Conservation (phyloP, 2,329 filamentous ascomycete species). For the Aspergillus persii region DNA sequence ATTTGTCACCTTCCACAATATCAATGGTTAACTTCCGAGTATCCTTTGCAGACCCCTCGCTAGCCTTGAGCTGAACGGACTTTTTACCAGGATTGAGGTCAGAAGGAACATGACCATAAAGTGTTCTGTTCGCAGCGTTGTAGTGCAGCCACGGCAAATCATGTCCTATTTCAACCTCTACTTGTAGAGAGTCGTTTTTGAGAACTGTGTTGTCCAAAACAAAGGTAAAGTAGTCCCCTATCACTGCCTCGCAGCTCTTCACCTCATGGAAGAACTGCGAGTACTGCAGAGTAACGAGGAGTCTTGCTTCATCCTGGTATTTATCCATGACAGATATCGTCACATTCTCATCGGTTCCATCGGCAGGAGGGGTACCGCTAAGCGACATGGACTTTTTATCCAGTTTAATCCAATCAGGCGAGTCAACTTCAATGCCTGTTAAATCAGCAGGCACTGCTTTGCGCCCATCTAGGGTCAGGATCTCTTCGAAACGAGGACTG, state of each 20-base stretch:
- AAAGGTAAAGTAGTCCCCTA: conserved; percentile 51
- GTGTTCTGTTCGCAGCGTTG: conserved; percentile 42
- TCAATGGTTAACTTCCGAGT: conserved; percentile 47
- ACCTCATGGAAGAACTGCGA: conserved; percentile 46
- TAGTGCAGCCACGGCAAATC: conserved; percentile 52
- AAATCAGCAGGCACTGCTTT: conserved; percentile 52
- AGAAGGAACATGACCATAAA: conserved; percentile 51
- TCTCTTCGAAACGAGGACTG: conserved; percentile 52
- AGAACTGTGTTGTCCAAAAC: conserved; percentile 47
- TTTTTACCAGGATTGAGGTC: conserved; percentile 39
- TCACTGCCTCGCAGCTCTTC: conserved; percentile 47
- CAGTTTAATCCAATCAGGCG: conserved; percentile 69
- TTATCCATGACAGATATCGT: conserved; percentile 59
- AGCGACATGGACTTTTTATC: conserved; percentile 62
- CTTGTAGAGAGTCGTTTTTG: conserved; percentile 36
- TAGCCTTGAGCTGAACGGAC: conserved; percentile 45
- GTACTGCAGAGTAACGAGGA: conserved; percentile 52
- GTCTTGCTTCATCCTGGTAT: conserved; percentile 59
- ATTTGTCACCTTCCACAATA: conserved; percentile 22
- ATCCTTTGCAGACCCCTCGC: conserved; percentile 37
- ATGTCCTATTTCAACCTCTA: conserved; percentile 45
- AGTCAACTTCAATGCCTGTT: conserved; percentile 49
- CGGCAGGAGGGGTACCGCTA: conserved; percentile 62
- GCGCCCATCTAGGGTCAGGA: conserved; percentile 59
- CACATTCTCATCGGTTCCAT: conserved; percentile 60